Conservation (phyloP, 164 flowering plant species). For the Vitis vinifera region DNA sequence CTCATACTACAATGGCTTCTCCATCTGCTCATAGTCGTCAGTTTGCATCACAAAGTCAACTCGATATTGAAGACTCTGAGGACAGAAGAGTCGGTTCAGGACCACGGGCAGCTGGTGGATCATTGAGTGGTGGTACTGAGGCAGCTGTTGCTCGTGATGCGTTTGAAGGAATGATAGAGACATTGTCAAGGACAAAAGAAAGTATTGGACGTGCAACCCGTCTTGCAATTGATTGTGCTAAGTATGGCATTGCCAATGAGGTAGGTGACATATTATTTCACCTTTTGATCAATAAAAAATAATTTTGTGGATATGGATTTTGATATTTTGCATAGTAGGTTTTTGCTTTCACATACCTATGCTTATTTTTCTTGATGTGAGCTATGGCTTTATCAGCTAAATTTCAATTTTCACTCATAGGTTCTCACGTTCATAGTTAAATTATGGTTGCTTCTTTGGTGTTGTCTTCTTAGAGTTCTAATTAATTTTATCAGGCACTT, state of each 20-base stretch:
- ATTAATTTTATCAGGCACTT: not conserved
- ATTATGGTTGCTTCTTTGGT: not conserved
- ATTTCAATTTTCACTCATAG: too few species aligned
- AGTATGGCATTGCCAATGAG: constrained; percentile 95
- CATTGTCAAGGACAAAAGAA: constrained; percentile 95
- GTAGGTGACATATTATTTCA: constrained; percentile 34
- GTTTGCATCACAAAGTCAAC: constrained; percentile 36
- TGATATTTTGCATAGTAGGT: constrained; percentile 4
- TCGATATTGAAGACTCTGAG: constrained; percentile 57
- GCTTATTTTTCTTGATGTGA: too few species aligned
- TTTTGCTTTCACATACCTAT: too few species aligned
- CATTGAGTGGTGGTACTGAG: constrained; percentile 94
- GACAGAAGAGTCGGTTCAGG: constrained; percentile 67
- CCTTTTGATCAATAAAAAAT: not conserved
- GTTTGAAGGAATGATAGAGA: constrained; percentile 99
- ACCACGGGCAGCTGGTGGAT: constrained; percentile 48
- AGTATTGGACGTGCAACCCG: constrained; percentile 99
- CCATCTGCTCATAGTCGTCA: constrained; percentile 49
- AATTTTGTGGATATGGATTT: not conserved
- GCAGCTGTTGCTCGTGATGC: constrained; percentile 99
- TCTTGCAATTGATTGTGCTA: constrained; percentile 97
- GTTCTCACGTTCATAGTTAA: too few species aligned
- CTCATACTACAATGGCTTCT: constrained; percentile 37
- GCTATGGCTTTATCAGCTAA: too few species aligned
- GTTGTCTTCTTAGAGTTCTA: not conserved